Evolutionary conservation across 78 protist genomes (phyloP), one percentile per base, ranked within the genome.

Genomic region (Cavenderia fasciculata): DNA sequence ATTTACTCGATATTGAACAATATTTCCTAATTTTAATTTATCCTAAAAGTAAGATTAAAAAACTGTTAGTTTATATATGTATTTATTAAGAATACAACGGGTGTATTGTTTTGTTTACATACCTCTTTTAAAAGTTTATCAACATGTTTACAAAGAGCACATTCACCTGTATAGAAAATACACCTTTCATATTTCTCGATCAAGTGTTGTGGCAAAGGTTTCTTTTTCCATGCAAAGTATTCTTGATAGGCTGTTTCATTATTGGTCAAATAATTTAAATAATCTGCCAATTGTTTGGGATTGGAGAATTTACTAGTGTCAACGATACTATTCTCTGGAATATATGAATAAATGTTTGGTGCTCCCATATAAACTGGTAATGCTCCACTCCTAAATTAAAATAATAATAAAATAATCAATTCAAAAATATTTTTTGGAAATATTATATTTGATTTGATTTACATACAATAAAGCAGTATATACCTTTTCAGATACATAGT

Each of bases 361-460:
- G 88, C 62, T 18, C 88, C 88, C 88, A 79, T 79, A 54, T 79
- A 79, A 27, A 79, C 41, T 51, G 88, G 88, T 25, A 79, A 31
- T 36, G 65, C 46, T 44, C 86, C 86, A 38, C 68, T 56, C 46
- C 85, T 74, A 11, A 74, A 41, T 12, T 21, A 52, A 21, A 16
- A 52, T 33, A 33, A 66, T 23, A 66, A 52, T 2, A 36, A 21
- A 33, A 36, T 12, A 1, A 72, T n/a, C 29, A 51, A 33, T 34
- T 38, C 4, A 38, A 33, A 7, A 63, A 36, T 14, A 18, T n/a
- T 18, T 14, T 18, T 27, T 44, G 10, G 49, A 44, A 44, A 44
- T 44, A 44, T 21, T 23, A 4, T 52, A 52, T 23, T 21, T 4
- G 10, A 52, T 4, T 21, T 12, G 31, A 52, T 12, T 49, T 49